phyloP scores from a whole-genome alignment of 2,329 filamentous ascomycete species.

The Fonsecaea pedrosoi region DNA sequence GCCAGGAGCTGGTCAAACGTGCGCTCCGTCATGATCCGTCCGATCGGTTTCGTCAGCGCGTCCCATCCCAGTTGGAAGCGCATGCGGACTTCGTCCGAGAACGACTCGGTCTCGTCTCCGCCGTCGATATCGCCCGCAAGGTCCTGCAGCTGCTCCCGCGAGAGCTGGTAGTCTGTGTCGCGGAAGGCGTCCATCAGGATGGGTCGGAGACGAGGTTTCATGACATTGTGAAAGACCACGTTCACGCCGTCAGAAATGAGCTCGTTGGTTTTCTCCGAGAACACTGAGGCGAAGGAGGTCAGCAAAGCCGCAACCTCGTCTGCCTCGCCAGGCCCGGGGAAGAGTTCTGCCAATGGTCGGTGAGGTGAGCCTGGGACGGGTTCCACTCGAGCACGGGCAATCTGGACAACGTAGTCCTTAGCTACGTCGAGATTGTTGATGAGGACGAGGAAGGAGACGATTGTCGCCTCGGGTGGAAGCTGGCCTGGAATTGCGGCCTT shows the following conservation, averaged over 20 bases:
- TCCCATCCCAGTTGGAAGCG: conserved; percentile 89
- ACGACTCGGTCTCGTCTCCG: conserved; percentile 40
- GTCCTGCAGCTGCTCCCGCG: conserved; percentile 50
- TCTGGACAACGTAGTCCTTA: conserved; percentile 87
- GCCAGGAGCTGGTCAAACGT: conserved; percentile 80
- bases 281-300: conserved; percentile 69
- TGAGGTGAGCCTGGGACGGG: conserved; percentile 52
- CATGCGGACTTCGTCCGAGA: conserved; percentile 71
- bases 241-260: conserved; percentile 82
- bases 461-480: conserved; percentile 83
- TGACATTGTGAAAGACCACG: conserved; percentile 84
- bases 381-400: conserved; percentile 73
- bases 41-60: conserved; percentile 80
- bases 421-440: conserved; percentile 96
- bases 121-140: conserved; percentile 44
- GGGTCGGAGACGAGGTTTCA: conserved; percentile 82
- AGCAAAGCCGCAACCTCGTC: conserved; percentile 68
- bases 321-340: conserved; percentile 81
- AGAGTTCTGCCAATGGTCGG: conserved; percentile 53
- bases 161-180: conserved; percentile 82
- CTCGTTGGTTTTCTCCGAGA: conserved; percentile 78
- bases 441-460: conserved; percentile 86
- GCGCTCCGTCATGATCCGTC: conserved; percentile 78
- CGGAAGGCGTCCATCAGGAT: conserved; percentile 88
- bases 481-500: conserved; percentile 78